phyloP scores from a whole-genome alignment of 768 basidiomycete genomes.

The Rhodotorula toruloides region DNA sequence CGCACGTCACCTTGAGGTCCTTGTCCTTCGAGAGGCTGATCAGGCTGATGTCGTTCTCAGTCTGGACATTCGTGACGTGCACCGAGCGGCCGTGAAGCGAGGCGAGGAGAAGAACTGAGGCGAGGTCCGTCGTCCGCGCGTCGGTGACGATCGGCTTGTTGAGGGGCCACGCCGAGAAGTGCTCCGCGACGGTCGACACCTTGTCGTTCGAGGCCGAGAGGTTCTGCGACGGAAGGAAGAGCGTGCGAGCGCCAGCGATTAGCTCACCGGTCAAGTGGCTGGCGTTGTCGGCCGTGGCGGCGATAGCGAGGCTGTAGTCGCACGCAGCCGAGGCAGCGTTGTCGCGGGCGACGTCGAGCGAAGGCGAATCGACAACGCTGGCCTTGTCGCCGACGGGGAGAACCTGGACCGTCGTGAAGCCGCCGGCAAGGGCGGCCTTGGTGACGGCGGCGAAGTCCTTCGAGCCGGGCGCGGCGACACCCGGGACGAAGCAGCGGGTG shows the following conservation, averaged over 20 bases:
- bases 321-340: slow-evolving; percentile 68
- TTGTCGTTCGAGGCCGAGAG: slow-evolving; percentile 33
- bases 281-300: slow-evolving; percentile 66
- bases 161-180: slow-evolving; percentile 81
- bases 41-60: slow-evolving; percentile 75
- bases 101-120: slow-evolving; percentile 87
- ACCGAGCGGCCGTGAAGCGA: slow-evolving; percentile 81
- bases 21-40: slow-evolving; percentile 93
- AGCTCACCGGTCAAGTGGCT: slow-evolving; percentile 64
- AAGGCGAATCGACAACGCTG: slow-evolving; percentile 61
- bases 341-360: slow-evolving; percentile 64
- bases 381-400: slow-evolving; percentile 63
- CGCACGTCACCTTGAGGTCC: slow-evolving; percentile 89
- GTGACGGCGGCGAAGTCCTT: slow-evolving; percentile 64
- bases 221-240: slow-evolving; percentile 74
- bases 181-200: slow-evolving; percentile 60
- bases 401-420: slow-evolving; percentile 80
- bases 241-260: slow-evolving; percentile 69
- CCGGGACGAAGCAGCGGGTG: slow-evolving; percentile 77
- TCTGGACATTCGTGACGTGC: slow-evolving; percentile 84
- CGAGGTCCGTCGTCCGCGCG: slow-evolving; percentile 83
- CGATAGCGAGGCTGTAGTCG: slow-evolving; percentile 78
- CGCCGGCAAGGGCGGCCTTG: slow-evolving; percentile 76
- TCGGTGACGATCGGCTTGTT: slow-evolving; percentile 94
- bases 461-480: slow-evolving; percentile 55